phyloP scores from a whole-genome alignment of 805 yeast genomes.

The Candida chilensis region DNA sequence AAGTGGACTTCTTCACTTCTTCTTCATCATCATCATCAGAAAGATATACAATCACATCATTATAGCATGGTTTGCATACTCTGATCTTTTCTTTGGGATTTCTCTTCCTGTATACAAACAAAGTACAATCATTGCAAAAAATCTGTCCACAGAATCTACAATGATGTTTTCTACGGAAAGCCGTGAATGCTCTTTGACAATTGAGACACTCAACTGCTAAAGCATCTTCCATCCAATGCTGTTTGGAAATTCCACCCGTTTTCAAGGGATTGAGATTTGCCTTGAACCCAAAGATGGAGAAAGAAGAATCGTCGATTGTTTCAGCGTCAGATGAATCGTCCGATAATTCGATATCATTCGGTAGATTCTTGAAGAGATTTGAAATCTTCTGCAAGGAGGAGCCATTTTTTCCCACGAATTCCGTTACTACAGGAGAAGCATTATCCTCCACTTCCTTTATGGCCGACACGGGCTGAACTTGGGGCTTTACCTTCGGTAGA shows the following conservation, averaged over 20 bases:
- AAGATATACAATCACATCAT: conserved; percentile 57
- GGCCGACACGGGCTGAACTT: background rate
- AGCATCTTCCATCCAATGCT: conserved; percentile 95
- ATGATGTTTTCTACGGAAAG: conserved; percentile 89
- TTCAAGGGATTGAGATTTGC: conserved; percentile 23
- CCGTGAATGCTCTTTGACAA: conserved; percentile 72
- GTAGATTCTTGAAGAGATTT: conserved; percentile 32
- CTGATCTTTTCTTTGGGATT: conserved; percentile 62
- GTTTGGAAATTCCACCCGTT: conserved; percentile 51
- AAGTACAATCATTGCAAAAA: conserved; percentile 79
- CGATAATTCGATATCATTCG: conserved; percentile 34
- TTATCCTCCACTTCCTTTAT: no score
- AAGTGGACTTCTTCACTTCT: conserved; percentile 19
- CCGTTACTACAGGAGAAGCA: background rate
- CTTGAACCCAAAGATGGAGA: background rate
- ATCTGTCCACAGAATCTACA: conserved; percentile 96
- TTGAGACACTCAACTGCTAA: conserved; percentile 82
- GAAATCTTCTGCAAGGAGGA: conserved; percentile 10
- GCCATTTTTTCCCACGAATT: background rate
- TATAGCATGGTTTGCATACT: conserved; percentile 70
- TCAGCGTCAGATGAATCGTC: conserved; percentile 35
- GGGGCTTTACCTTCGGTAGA: background rate
- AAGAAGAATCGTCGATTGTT: background rate
- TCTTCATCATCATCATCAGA: conserved; percentile 53
- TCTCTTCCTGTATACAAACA: conserved; percentile 55